Conservation (phyloP, 495 filamentous ascomycete species). For the Hypoxylon fragiforme region DNA sequence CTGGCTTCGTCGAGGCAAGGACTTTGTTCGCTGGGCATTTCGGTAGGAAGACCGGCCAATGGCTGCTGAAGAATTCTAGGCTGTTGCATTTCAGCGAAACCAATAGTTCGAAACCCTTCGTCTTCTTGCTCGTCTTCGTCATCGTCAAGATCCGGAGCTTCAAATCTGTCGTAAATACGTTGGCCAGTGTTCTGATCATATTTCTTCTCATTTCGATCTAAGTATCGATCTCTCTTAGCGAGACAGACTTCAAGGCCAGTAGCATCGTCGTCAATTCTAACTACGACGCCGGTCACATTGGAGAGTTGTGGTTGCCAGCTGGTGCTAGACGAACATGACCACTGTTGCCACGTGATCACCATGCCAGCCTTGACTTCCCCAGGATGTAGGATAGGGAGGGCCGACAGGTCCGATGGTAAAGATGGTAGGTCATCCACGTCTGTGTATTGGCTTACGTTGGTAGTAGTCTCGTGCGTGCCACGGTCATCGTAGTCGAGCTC, state of each 20-base stretch:
- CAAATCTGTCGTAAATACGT: slow-evolving; percentile 53
- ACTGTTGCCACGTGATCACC: slow-evolving; percentile 78
- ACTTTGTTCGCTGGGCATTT: slow-evolving; percentile 3
- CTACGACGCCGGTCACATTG: slow-evolving; percentile 67
- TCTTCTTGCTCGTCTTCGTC: slow-evolving; percentile 44
- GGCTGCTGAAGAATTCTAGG: slow-evolving; percentile 46
- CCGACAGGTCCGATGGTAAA: slow-evolving; percentile 64
- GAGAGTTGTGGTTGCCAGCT: slow-evolving; percentile 77
- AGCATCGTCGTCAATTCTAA: slow-evolving; percentile 49
- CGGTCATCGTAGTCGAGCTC: slow-evolving; percentile 59
- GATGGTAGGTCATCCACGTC: slow-evolving; percentile 64
- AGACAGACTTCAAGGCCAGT: slow-evolving; percentile 60
- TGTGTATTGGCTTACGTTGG: slow-evolving; percentile 39
- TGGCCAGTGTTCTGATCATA: slow-evolving; percentile 49
- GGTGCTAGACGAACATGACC: slow-evolving; percentile 71
- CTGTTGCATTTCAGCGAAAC: slow-evolving; percentile 48
- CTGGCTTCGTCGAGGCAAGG: not conserved
- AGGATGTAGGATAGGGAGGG: slow-evolving; percentile 57
- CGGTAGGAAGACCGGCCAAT: slow-evolving; percentile 1
- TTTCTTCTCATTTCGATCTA: slow-evolving; percentile 50
- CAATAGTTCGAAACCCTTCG: slow-evolving; percentile 43
- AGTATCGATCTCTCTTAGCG: slow-evolving; percentile 67
- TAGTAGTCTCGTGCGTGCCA: slow-evolving; percentile 27
- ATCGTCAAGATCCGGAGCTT: slow-evolving; percentile 42
- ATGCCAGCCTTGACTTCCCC: slow-evolving; percentile 61